Evolutionary conservation across 768 basidiomycete species (phyloP), one percentile per base, ranked within the genome.

Genomic region (Hygrocybe coccinea): DNA sequence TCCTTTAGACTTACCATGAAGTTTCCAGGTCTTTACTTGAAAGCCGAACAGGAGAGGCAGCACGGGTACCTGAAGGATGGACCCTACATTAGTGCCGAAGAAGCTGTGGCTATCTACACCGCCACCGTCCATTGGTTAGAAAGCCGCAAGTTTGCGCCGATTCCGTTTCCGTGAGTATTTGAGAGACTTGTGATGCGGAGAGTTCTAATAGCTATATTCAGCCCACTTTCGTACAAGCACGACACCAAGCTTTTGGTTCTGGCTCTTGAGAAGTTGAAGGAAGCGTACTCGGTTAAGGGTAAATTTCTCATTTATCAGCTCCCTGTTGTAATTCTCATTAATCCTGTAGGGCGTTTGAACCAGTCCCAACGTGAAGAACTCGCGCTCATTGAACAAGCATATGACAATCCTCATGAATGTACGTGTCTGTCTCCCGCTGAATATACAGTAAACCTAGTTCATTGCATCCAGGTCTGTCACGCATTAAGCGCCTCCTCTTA

Each of bases 341-440:
- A 5, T 37, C 3, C 35, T 24, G 7, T 44, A 71, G 71, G 89
- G 35, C 92, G 97, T 60, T 77, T 99, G 47, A 99, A 99, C 69
- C 95, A 97, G 70, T 95, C 92, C 21, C 97, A 99, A 70, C 86
- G 97, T 65, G 97, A 99, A 68, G 97, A 99, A 70, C 77, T 99
- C 52, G 97, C 97, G 11, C 79, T 99, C 50, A 97, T 99, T 58
- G 97, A 99, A 67, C 97, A 99, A 72, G 95, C 95, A 3, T 98
- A 98, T 69, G 97, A 99, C 69, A 98, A 98, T 67, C 97, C 97
- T 25, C 97, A 98, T 71, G 97, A 99, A 78, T 97, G 94, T 85
- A 63, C 64, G 81, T 50, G 15, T 1, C 11, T 1, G 19, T 55
- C 11, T 2, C 37, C 15, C 48, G 21, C 35, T 51, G 9, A 35